Evolutionary conservation across 2,329 filamentous ascomycete species (phyloP), one percentile per base, ranked within the genome.

Genomic region (Fusarium sp.): DNA sequence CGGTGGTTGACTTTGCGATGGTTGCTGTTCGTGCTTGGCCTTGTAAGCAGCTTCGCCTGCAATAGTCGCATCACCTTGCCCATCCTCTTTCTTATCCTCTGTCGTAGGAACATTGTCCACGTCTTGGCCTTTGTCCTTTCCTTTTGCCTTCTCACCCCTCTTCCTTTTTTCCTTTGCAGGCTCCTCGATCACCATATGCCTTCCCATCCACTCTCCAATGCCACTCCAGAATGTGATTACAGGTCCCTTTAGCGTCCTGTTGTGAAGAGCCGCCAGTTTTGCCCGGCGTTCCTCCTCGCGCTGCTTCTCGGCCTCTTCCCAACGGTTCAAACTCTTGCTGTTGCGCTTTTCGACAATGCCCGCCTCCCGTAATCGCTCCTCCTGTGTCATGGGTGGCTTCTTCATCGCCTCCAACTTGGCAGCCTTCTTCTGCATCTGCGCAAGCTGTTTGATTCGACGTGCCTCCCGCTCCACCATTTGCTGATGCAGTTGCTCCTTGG

Each of bases 151-250:
- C 6, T 79, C 77, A 2, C 71, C 76, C 50, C 77, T 79, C 48
- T 81, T 80, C 58, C 82, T 79, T 75, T 88, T 90, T 77, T 83
- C 82, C 75, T 89, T 90, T 68, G 83, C 82, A 73, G 86, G 87
- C 73, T 89, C 87, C 74, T 89, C 87, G 72, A 90, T 87, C 63
- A 90, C 84, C 65, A 89, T 84, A 3, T 84, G 84, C 37, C 87
- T 89, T 40, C 92, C 92, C 39, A 93, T 85, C 86, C 93, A 95
- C 72, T 92, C 88, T 33, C 92, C 92, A 66, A 93, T 87, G n/a
- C 95, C 96, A 78, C 94, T 98, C 91, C 94, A 97, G 78, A 92
- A 95, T 3, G 92, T 93, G 41, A 97, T 90, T 13, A 97, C 93
- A 0, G 96, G 93, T 0, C 96, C 96, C 54, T 95, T 90, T 10